phyloP scores from a whole-genome alignment of 768 basidiomycete species.

The Clitopilus hobsonii region DNA sequence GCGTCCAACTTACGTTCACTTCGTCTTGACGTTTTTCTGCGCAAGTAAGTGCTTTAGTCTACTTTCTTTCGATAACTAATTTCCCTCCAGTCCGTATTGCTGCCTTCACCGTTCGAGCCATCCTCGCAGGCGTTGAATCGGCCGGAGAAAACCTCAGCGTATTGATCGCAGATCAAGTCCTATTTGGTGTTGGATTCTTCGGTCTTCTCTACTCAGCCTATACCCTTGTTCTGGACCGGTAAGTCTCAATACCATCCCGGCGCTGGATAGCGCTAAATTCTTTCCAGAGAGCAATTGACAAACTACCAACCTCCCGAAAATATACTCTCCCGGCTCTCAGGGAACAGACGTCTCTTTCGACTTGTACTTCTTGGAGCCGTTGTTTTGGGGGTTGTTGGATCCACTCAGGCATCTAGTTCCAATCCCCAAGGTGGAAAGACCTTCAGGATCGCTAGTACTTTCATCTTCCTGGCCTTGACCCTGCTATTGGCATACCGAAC shows the following conservation, averaged over 20 bases:
- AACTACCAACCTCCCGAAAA: conserved; percentile 8
- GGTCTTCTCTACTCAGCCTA: conserved; percentile 38
- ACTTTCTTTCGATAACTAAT: not conserved
- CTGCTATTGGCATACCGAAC: conserved; percentile 27
- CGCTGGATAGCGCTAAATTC: not conserved
- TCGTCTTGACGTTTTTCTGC: conserved; percentile 32
- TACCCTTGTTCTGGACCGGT: conserved; percentile 38
- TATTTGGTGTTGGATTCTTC: conserved; percentile 38
- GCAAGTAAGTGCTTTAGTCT: conserved; percentile 21
- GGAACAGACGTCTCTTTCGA: conserved; percentile 27
- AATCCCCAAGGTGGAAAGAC: conserved; percentile 14
- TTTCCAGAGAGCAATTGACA: conserved; percentile 15
- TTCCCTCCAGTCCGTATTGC: conserved; percentile 31
- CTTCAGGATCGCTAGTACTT: conserved; percentile 26
- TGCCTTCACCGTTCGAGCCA: conserved; percentile 35
- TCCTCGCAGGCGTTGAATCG: conserved; percentile 24
- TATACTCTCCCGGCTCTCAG: conserved; percentile 16
- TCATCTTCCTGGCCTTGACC: conserved; percentile 34
- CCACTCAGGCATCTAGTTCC: conserved; percentile 11
- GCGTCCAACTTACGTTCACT: conserved; percentile 27
- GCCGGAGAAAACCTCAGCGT: conserved; percentile 25
- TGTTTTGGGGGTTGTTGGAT: conserved; percentile 27
- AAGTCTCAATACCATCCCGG: conserved; percentile 1
- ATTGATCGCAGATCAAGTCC: conserved; percentile 32
- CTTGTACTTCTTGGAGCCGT: conserved; percentile 23